These are phyloP conservation scores for Ophiobolus disseminans DNA, from an alignment of 2,329 filamentous ascomycete genomes.

Conservation along the genomic window DNA sequence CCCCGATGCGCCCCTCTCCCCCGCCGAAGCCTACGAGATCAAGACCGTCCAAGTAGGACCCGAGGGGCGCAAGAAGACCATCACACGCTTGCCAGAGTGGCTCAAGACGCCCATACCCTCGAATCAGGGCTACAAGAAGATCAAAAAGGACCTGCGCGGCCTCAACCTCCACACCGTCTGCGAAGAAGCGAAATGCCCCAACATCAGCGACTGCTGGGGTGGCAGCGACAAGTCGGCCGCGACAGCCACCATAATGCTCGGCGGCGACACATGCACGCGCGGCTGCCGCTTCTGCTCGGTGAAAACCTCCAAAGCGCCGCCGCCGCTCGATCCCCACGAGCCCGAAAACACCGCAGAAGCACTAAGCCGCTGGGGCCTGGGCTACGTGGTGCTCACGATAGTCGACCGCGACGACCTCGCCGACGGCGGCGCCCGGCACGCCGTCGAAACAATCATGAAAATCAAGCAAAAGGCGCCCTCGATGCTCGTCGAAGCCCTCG, in stretches of 20 bases:
- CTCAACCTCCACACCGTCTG: slow-evolving; percentile 94
- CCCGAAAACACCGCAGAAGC: slow-evolving; percentile 97
- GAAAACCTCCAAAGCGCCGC: slow-evolving; percentile 79
- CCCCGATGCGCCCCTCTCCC: slow-evolving; percentile 51
- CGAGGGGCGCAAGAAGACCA: slow-evolving; percentile 67
- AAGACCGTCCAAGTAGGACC: slow-evolving; percentile 68
- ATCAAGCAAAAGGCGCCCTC: slow-evolving; percentile 79
- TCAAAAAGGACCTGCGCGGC: slow-evolving; percentile 91
- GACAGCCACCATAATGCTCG: slow-evolving; percentile 98
- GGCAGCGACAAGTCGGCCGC: slow-evolving; percentile 86
- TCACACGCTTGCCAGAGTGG: slow-evolving; percentile 85
- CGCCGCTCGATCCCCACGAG: slow-evolving; percentile 91
- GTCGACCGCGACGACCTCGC: slow-evolving; percentile 92
- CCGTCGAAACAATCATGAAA: slow-evolving; percentile 90
- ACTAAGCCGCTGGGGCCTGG: slow-evolving; percentile 87
- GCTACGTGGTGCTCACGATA: slow-evolving; percentile 92
- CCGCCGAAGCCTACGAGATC: slow-evolving; percentile 64
- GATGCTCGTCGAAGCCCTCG: slow-evolving; percentile 81
- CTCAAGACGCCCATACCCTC: slow-evolving; percentile 94
- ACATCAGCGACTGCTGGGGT: slow-evolving; percentile 98
- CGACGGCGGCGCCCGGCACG: slow-evolving; percentile 88
- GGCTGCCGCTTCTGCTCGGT: slow-evolving; percentile 97
- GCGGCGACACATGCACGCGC: slow-evolving; percentile 97
- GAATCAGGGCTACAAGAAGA: slow-evolving; percentile 87
- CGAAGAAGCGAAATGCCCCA: slow-evolving; percentile 95